A percentile compares a stretch with the other conserved stretches of the same genome.
phyloP scores from a whole-genome alignment of 305 asterid species.

The Solanum hybrid region DNA sequence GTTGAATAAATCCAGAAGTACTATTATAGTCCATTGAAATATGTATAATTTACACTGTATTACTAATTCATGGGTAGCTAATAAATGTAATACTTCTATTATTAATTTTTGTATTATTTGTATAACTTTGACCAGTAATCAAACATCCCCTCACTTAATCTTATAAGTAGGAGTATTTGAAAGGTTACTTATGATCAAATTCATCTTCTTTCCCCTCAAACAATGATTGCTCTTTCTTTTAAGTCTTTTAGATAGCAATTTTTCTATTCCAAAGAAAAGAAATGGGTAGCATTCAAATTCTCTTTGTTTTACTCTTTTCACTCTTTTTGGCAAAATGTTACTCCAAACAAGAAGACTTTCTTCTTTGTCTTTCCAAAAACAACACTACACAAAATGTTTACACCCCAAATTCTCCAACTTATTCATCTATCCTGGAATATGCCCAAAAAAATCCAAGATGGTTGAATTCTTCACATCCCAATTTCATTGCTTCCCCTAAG shows the following conservation, averaged over 20 bases:
- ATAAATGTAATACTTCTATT: background rate
- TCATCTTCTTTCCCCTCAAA: background rate
- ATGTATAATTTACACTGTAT: background rate
- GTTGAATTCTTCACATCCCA: slow-evolving; percentile 8
- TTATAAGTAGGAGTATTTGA: background rate
- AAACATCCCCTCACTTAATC: background rate
- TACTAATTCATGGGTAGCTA: background rate
- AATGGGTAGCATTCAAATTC: background rate
- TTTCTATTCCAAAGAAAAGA: background rate
- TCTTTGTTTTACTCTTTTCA: background rate
- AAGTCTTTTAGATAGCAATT: background rate
- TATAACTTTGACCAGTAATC: background rate
- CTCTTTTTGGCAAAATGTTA: background rate
- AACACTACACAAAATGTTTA: background rate
- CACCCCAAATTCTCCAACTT: background rate
- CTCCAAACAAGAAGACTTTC: background rate
- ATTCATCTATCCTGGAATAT: background rate
- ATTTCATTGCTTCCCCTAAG: background rate
- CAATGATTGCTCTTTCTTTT: background rate
- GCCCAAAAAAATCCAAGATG: slow-evolving; percentile 7
- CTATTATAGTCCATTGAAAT: background rate
- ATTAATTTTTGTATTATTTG: background rate
- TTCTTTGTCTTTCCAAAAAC: background rate
- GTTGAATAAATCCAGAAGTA: background rate
- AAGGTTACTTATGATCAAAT: background rate